Base-by-base conservation (phyloP, 305 asterid genomes). In the Fraxinus angustifolia region DNA sequence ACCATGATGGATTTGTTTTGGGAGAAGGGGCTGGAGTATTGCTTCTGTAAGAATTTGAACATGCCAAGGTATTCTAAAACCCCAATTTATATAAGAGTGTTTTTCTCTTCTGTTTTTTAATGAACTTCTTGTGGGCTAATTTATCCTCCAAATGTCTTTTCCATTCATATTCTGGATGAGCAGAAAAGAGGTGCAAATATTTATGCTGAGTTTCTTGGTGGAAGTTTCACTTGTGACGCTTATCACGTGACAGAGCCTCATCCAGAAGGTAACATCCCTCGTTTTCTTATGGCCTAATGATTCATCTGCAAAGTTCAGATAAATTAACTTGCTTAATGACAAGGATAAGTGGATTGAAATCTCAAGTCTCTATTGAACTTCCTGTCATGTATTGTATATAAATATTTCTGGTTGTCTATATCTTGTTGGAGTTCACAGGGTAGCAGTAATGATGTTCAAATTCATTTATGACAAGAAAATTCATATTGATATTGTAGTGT, bases 241-340 rank as follows among this genome's bases (percentile, higher is more conserved):
- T 93, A 94, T 89, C 97, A 93, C 89, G 89, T 93, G 96, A 92
- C 96, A 65, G 95, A 93, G 87, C 98, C 98, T 85, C 98, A 94
- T 83, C 98, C 98, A 60, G 84, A 91, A 87, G 98, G 98, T 93
- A 89, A 45, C 56, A 77, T 36, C 16, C 80, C 79, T 78, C 75
- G 83, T 75, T 75, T 65, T 77, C 74, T 45, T 16, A 12, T 36
- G 36, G 68, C 75, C 77, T 56, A 56, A 23, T 21, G 28, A 65
- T 80, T 78, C 76, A 74, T 70, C 73, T 34, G 71, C 31, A 36
- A 23, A 79, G 53, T 56, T 56, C 67, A 56, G 79, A 62, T 75
- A 42, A 67, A 56, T 78, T 26, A 60, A 62, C 21, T 6, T 23
- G 77, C 42, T 56, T n/a, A 56, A 8, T 60, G 31, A 7, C 70